Conservation (phyloP, 2,329 filamentous ascomycete genomes). For the Teratosphaeria pseudoeucalypti region DNA sequence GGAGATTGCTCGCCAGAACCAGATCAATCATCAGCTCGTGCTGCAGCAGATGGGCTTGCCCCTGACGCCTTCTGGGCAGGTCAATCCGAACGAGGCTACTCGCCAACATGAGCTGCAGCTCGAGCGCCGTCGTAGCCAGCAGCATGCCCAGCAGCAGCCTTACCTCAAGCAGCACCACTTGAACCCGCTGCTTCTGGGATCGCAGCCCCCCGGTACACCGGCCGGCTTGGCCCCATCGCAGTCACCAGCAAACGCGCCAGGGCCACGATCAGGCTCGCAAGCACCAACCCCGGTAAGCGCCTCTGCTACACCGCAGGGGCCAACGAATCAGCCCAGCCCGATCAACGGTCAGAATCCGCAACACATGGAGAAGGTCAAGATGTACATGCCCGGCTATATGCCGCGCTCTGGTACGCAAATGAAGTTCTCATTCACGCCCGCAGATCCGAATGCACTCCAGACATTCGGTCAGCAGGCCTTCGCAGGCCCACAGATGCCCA, state of each 20-base stretch:
- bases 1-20: constrained; percentile 13
- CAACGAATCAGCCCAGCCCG: background rate
- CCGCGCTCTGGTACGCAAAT: constrained; percentile 18
- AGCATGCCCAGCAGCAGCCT: constrained; percentile 12
- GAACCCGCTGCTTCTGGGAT: constrained; percentile 12
- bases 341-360: background rate
- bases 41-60: constrained; percentile 14
- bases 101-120: constrained; percentile 14
- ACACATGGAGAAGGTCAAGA: constrained; percentile 11
- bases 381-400: constrained; percentile 14
- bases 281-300: background rate
- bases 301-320: background rate
- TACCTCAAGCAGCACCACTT: constrained; percentile 14
- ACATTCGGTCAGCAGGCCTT: constrained; percentile 15
- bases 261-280: background rate
- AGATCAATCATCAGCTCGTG: constrained; percentile 12
- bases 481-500: background rate
- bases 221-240: constrained; percentile 3
- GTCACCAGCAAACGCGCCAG: background rate
- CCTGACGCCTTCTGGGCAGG: constrained; percentile 1
- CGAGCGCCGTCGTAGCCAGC: constrained; percentile 12
- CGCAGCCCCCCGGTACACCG: constrained; percentile 6
- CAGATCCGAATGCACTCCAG: constrained; percentile 10
- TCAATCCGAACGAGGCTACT: constrained; percentile 6
- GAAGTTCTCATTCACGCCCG: constrained; percentile 21